These are phyloP conservation scores for Linanthus parryae DNA, from an alignment of 148 eudicot species.

Conservation along the genomic window DNA sequence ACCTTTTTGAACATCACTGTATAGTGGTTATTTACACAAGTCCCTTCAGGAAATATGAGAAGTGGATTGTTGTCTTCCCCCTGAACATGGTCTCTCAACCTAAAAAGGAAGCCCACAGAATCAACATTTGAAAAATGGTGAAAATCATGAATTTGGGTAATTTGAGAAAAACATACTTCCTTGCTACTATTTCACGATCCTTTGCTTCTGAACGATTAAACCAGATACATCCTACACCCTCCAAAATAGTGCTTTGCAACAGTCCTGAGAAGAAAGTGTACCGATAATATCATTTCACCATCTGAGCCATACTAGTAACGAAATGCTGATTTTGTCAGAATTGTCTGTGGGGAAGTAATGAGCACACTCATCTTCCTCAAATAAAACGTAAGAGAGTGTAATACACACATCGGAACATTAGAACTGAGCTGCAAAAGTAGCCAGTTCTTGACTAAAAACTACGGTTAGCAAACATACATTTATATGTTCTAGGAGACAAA, in stretches of 20 bases:
- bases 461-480: too few relatives aligned
- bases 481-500: too few relatives aligned
- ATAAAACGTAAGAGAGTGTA: too few relatives aligned
- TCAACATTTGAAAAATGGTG: not conserved
- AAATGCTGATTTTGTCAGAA: too few relatives aligned
- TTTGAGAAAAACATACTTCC: constrained; percentile 74
- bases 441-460: too few relatives aligned
- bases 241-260: constrained; percentile 94
- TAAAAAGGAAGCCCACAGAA: constrained; percentile 26
- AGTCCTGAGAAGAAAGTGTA: constrained; percentile 57
- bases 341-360: too few relatives aligned
- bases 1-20: constrained; percentile 99
- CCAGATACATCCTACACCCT: constrained; percentile 98
- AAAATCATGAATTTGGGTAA: too few relatives aligned
- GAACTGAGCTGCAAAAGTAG: too few relatives aligned
- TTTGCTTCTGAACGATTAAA: constrained; percentile 91
- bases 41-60: constrained; percentile 97
- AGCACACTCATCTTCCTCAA: too few relatives aligned
- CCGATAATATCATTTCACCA: too few relatives aligned
- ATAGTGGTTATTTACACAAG: constrained; percentile 95
- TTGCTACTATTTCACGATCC: constrained; percentile 86
- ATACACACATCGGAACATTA: too few relatives aligned
- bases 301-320: too few relatives aligned
- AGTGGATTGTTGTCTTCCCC: constrained; percentile 95
- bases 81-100: constrained; percentile 90